Conservation (phyloP, 2,329 filamentous ascomycete species). For the Penicillium sp. region DNA sequence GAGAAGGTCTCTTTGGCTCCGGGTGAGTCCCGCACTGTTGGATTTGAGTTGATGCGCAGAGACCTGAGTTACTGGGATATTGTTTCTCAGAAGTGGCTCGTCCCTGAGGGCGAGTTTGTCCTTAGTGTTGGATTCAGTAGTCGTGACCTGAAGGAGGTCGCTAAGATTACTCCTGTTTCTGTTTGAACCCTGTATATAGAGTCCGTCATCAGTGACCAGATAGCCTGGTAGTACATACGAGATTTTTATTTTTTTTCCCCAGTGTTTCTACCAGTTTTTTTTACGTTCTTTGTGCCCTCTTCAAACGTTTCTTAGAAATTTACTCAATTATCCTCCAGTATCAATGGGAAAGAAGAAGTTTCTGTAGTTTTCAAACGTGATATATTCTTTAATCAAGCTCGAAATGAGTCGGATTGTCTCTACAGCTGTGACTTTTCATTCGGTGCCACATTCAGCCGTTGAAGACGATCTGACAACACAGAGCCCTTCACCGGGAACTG, state of each 20-base stretch:
- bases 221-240: neutral
- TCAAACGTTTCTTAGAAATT: too few species aligned
- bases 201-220: neutral
- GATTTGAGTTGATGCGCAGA: conserved; percentile 48
- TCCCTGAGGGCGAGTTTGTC: conserved; percentile 13
- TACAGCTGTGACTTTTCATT: too few species aligned
- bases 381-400: too few species aligned
- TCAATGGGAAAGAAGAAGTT: too few species aligned
- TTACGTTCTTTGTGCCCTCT: too few species aligned
- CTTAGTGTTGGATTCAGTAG: conserved; percentile 15
- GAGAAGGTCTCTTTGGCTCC: conserved; percentile 43
- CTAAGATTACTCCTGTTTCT: conserved; percentile 1
- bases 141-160: conserved; percentile 7
- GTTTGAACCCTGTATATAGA: neutral
- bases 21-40: conserved; percentile 38
- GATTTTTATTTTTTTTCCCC: neutral
- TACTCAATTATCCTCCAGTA: too few species aligned
- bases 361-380: too few species aligned
- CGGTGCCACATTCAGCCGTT: too few species aligned
- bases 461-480: too few species aligned
- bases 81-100: conserved; percentile 50
- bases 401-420: too few species aligned
- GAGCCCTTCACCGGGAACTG: too few species aligned
- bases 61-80: conserved; percentile 60
- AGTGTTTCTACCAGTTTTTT: too few species aligned